Conservation (phyloP, 2,329 filamentous ascomycete species). For the Cladophialophora bantiana region DNA sequence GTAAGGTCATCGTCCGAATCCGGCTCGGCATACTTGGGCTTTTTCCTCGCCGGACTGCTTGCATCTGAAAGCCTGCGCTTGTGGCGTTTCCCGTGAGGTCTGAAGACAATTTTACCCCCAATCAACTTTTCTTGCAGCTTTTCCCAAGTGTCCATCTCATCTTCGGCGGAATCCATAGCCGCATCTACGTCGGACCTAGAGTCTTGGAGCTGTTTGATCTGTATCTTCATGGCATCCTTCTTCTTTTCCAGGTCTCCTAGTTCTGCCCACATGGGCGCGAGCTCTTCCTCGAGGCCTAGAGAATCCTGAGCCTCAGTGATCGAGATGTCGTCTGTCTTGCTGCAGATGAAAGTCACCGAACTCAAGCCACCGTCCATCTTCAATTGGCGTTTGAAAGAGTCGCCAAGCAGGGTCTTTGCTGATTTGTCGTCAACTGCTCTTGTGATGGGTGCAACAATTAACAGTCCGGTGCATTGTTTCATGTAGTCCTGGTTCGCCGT, state of each 20-base stretch:
- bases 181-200: not conserved
- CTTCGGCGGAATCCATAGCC: constrained; percentile 5
- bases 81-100: not conserved
- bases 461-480: constrained; percentile 65
- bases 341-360: constrained; percentile 67
- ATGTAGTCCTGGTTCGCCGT: constrained; percentile 57
- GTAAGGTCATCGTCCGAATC: constrained; percentile 7
- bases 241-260: constrained; percentile 30
- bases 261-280: constrained; percentile 38
- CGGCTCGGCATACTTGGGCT: not conserved
- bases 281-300: constrained; percentile 49
- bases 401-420: constrained; percentile 63
- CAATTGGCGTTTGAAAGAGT: constrained; percentile 65
- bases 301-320: constrained; percentile 54
- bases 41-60: not conserved
- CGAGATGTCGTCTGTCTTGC: constrained; percentile 68
- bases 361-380: constrained; percentile 64
- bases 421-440: constrained; percentile 67
- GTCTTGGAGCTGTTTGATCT: constrained; percentile 5
- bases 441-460: constrained; percentile 69
- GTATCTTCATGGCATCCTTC: not conserved
- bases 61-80: constrained; percentile 11
- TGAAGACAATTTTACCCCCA: constrained; percentile 2
- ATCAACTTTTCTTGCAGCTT: constrained; percentile 1
- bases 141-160: constrained; percentile 2